phyloP scores from a whole-genome alignment of 805 yeast species.

The Metschnikowia orientalis region DNA sequence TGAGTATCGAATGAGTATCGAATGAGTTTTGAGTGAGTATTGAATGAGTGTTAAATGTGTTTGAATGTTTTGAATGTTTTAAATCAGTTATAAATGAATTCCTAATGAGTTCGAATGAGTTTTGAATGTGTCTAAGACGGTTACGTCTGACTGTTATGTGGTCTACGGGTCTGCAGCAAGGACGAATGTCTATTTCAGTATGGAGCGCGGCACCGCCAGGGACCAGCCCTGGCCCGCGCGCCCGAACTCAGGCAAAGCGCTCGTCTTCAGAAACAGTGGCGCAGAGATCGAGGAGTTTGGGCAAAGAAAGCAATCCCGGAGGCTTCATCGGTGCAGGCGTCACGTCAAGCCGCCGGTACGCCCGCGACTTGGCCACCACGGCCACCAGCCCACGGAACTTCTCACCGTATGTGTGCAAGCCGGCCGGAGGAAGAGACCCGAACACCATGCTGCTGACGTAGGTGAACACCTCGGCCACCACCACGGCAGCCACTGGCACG shows the following conservation, averaged over 20 bases:
- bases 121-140: too few relatives aligned
- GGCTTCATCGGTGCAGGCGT: neutral
- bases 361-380: neutral
- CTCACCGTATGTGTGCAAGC: neutral
- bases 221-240: too few relatives aligned
- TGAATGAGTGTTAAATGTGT: too few relatives aligned
- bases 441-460: constrained; percentile 2
- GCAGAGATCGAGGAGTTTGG: constrained; percentile 1
- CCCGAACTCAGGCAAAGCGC: neutral
- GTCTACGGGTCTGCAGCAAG: too few relatives aligned
- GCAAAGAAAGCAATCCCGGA: neutral
- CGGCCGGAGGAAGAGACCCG: neutral
- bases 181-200: too few relatives aligned
- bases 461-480: constrained; percentile 2
- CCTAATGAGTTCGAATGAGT: too few relatives aligned
- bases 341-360: neutral
- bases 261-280: constrained; percentile 3
- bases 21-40: too few relatives aligned
- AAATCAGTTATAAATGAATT: too few relatives aligned
- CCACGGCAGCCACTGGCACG: neutral
- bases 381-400: constrained; percentile 1
- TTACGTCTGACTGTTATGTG: too few relatives aligned
- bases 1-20: too few relatives aligned
- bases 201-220: too few relatives aligned
- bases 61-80: too few relatives aligned